A percentile compares a stretch with the other conserved stretches of the same genome.
Conservation (phyloP, 2,329 filamentous ascomycete species). For the Arthrobotrys pseudoclavata region DNA sequence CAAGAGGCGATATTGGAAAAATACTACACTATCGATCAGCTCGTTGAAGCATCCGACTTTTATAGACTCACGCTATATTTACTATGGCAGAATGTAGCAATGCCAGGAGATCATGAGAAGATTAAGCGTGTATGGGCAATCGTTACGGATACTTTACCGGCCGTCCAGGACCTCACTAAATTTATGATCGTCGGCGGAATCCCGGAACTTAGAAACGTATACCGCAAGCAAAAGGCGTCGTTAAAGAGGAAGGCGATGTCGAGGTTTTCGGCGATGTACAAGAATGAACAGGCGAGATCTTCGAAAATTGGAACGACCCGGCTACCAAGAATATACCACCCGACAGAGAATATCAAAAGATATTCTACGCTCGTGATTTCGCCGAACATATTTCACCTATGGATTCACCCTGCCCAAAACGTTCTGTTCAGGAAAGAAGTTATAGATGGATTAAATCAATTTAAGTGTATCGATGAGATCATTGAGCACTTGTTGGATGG, state of each 20-base stretch:
- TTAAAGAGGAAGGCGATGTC: conserved; percentile 48
- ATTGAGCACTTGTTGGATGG: conserved; percentile 44
- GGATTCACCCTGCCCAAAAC: conserved; percentile 57
- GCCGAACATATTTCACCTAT: conserved; percentile 57
- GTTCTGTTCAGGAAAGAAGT: conserved; percentile 53
- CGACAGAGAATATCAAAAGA: conserved; percentile 38
- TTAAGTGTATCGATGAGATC: conserved; percentile 57
- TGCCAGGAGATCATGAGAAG: conserved; percentile 35
- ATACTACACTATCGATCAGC: conserved; percentile 56
- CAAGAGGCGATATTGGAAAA: conserved; percentile 59
- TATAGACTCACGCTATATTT: conserved; percentile 51
- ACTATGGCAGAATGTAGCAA: conserved; percentile 55
- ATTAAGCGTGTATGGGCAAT: conserved; percentile 52
- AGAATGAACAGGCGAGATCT: conserved; percentile 46
- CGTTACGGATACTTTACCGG: conserved; percentile 52
- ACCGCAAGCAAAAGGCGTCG: conserved; percentile 42
- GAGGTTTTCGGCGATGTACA: conserved; percentile 35
- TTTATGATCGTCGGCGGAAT: conserved; percentile 57
- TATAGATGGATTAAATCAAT: conserved; percentile 53
- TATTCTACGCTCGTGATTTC: conserved; percentile 55
- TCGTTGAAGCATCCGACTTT: conserved; percentile 58
- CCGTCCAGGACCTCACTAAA: conserved; percentile 52
- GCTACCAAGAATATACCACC: conserved; percentile 41
- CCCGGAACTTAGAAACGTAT: conserved; percentile 48
- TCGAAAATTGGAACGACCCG: conserved; percentile 34